Evolutionary conservation across 768 basidiomycete genomes (phyloP).

Genomic region (Rhizopogon roseolus): DNA sequence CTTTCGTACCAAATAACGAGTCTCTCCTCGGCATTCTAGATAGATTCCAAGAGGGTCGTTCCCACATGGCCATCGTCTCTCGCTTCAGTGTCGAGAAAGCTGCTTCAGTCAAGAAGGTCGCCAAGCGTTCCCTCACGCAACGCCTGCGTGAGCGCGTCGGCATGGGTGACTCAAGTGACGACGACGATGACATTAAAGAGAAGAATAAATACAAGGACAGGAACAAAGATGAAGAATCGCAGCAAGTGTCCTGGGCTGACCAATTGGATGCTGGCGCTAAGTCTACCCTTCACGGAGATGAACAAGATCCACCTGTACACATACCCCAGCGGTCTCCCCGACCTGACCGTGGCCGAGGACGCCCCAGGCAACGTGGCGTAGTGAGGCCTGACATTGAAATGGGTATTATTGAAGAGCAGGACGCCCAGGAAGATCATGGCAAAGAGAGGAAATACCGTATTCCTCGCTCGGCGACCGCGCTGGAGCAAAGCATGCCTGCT

Average conservation of each 20-base stretch:
- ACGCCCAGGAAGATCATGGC: neutral
- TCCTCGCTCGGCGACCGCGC: slow-evolving; percentile 31
- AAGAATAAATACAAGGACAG: slow-evolving; percentile 15
- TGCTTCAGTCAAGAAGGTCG: slow-evolving; percentile 77
- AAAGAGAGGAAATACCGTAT: slow-evolving; percentile 24
- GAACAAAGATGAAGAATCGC: slow-evolving; percentile 16
- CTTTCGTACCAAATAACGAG: slow-evolving; percentile 83
- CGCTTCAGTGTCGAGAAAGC: slow-evolving; percentile 71
- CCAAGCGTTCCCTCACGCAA: slow-evolving; percentile 75
- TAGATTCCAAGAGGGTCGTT: slow-evolving; percentile 85
- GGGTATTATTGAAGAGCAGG: slow-evolving; percentile 8
- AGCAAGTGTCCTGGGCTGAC: slow-evolving; percentile 27
- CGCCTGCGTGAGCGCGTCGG: slow-evolving; percentile 72
- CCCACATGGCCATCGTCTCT: slow-evolving; percentile 89
- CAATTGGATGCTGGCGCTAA: slow-evolving; percentile 26
- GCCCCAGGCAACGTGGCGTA: slow-evolving; percentile 8
- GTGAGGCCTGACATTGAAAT: slow-evolving; percentile 21
- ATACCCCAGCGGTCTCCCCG: slow-evolving; percentile 7
- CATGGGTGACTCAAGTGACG: slow-evolving; percentile 58
- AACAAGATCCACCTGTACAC: slow-evolving; percentile 10
- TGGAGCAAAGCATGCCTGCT: slow-evolving; percentile 85
- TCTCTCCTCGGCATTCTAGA: slow-evolving; percentile 81
- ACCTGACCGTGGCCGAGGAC: slow-evolving; percentile 11
- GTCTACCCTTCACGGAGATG: slow-evolving; percentile 22
- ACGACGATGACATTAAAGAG: slow-evolving; percentile 21